Evolutionary conservation across 2,329 filamentous ascomycete genomes (phyloP).

Genomic region (Calycina marina): DNA sequence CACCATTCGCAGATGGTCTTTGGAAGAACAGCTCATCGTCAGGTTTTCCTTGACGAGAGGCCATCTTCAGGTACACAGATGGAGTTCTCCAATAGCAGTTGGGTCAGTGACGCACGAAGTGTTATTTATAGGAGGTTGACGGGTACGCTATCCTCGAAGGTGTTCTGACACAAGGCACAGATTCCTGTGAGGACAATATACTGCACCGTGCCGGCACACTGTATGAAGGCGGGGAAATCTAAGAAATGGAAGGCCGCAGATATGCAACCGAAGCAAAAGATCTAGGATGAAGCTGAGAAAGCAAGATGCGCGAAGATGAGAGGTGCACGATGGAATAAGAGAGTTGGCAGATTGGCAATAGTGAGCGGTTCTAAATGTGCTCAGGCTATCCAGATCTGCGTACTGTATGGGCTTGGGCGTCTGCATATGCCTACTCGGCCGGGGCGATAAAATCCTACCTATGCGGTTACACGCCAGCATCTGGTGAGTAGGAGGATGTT

Average conservation of each 20-base stretch:
- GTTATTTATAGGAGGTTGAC: slow-evolving; percentile 19
- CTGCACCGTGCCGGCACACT: too few species aligned
- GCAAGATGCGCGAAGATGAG: background rate
- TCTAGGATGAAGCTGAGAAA: slow-evolving; percentile 3
- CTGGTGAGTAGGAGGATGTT: too few species aligned
- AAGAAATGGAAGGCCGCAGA: slow-evolving; percentile 6
- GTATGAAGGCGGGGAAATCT: slow-evolving; percentile 9
- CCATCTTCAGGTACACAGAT: slow-evolving; percentile 18
- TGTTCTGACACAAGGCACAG: slow-evolving; percentile 19
- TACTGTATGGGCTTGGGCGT: too few species aligned
- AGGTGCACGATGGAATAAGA: too few species aligned
- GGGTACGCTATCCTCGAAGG: slow-evolving; percentile 13
- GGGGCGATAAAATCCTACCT: too few species aligned
- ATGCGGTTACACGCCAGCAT: too few species aligned
- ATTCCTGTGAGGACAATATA: slow-evolving; percentile 4
- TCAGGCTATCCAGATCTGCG: too few species aligned
- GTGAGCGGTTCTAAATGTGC: too few species aligned
- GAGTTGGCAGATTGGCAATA: too few species aligned
- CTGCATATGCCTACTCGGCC: too few species aligned
- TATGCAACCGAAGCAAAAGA: slow-evolving; percentile 16
- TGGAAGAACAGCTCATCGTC: slow-evolving; percentile 75
- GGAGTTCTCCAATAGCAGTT: slow-evolving; percentile 12
- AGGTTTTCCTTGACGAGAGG: slow-evolving; percentile 42
- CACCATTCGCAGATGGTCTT: slow-evolving; percentile 25
- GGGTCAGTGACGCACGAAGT: slow-evolving; percentile 15